Percentiles rank a stretch among this genome's conserved stretches.
phyloP scores from a whole-genome alignment of 2,329 filamentous ascomycete species.

The Colletotrichum sp. region DNA sequence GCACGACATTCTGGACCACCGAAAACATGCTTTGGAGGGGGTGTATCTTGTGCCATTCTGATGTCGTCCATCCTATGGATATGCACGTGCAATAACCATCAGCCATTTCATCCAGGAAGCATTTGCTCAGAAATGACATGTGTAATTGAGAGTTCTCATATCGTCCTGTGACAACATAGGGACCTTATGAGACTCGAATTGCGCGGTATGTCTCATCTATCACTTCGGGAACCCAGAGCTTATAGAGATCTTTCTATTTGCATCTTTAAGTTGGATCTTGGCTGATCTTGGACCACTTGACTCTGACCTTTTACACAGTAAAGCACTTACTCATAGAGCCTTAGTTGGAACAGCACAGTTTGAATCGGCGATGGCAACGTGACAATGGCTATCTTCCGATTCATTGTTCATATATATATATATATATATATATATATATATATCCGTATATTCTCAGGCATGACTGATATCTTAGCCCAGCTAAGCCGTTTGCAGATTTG shows the following conservation, averaged over 20 bases:
- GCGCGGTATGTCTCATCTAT: neutral
- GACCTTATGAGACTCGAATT: neutral
- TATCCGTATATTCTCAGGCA: rapidly evolving
- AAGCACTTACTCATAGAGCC: neutral
- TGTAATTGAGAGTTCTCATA: neutral
- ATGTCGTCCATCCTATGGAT: neutral
- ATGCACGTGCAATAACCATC: neutral
- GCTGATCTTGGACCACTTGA: neutral
- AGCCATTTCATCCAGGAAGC: neutral
- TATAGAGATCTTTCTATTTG: neutral
- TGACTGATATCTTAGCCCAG: rapidly evolving
- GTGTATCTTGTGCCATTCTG: neutral
- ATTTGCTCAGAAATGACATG: neutral
- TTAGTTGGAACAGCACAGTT: neutral
- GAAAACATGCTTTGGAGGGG: neutral
- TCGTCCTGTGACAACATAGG: neutral
- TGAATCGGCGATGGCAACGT: neutral
- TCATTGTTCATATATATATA: neutral
- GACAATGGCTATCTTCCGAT: neutral
- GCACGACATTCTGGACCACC: neutral
- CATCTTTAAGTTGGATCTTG: neutral
- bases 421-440: no score
- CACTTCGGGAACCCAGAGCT: neutral
- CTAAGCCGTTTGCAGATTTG: neutral
- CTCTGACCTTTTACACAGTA: neutral